Evolutionary conservation across 495 filamentous ascomycete genomes (phyloP), one percentile per base, ranked within the genome.

Genomic region (Penicillium alfredii): DNA sequence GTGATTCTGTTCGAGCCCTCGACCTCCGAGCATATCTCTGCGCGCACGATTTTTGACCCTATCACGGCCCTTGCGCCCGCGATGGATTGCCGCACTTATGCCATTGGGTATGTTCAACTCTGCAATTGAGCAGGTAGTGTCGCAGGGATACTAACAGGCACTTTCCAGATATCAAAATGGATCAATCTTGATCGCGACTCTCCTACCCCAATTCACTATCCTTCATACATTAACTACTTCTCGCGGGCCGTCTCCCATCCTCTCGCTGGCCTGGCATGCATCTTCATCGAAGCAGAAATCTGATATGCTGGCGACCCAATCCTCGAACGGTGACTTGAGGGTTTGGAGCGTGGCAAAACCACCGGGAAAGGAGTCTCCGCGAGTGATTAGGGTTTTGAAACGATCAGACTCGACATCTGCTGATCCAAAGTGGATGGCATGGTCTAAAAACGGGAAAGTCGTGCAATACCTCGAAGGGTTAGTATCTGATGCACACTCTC

Each of bases 291-390:
- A 88, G 38, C 89, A 96, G 56, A 97, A 95, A 59, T 94, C 92
- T 8, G 93, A 97, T 52, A 99, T 99, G 92, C 61, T 99, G 53
- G 90, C 90, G 16, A 84, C 86, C 4, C 92, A 96, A 61, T 90
- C 87, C 2, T 71, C 80, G 32, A 88, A 95, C 58, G 92, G 92
- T 9, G 92, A 99, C 53, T 68, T 97, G 14, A 79, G 88, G 43
- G 89, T 98, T 11, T 99, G 92, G 93, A 99, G 92, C 49, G 81
- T 99, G 33, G 78, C 92, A 10, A 97, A 97, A 57, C 78, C 81
- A 10, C 76, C 86, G 25, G 79, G 70, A 25, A 80, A 76, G 46
- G 81, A 82, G 25, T 74, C 88, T 33, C 77, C 83, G 12, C 86
- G 86, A 51, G 84, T 94, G 4, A 94, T 97, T 39, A 73, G 92